Evolutionary conservation across 1,284 basidiomycete genomes (phyloP), one percentile per base, ranked within the genome.

Genomic region (Austroboletus novae-zelandiae): DNA sequence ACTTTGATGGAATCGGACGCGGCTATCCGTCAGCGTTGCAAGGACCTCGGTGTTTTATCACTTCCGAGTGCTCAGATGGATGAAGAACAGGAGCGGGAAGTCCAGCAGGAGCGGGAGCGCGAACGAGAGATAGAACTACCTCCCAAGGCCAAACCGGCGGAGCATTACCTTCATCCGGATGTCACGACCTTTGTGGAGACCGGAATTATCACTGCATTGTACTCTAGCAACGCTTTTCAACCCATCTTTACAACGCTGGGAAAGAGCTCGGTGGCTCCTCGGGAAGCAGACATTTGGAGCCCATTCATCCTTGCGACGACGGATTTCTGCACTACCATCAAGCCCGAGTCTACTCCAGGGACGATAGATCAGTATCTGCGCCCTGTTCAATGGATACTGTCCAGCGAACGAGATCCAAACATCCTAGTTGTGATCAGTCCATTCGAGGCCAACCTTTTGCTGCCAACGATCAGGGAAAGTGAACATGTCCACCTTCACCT

Each of bases 371-470:
- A 71, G 30, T 75, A 70, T 47, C 50, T 73, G 23, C 71, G 71
- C 15, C 70, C 73, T 0, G 65, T 75, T 20, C 65, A 71, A 34
- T 74, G 76, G 75, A 60, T 77, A 35, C 37, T 73, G 18, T 67
- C 71, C 1, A 42, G 47, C 9, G 45, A 40, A 35, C n/a, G 34
- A n/a, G 14, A n/a, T n/a, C 6, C 7, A 25, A 6, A 4, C 4
- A 44, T 23, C 5, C 32, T 73, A 2, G 62, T 79, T 20, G 55
- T 70, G 9, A 47, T 76, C 49, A 77, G 77, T 53, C 74, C 76
- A 35, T 35, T n/a, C 14, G 34, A 35, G n/a, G 34, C 34, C 34
- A 9, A 35, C n/a, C 5, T 8, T n/a, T 15, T 35, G 14, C 14
- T 35, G 34, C 34, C 34, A n/a, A 2, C 7, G 14, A 35, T 35